Evolutionary conservation across 169 alveolate species (phyloP).

Genomic region (Miamiensis avidus): DNA sequence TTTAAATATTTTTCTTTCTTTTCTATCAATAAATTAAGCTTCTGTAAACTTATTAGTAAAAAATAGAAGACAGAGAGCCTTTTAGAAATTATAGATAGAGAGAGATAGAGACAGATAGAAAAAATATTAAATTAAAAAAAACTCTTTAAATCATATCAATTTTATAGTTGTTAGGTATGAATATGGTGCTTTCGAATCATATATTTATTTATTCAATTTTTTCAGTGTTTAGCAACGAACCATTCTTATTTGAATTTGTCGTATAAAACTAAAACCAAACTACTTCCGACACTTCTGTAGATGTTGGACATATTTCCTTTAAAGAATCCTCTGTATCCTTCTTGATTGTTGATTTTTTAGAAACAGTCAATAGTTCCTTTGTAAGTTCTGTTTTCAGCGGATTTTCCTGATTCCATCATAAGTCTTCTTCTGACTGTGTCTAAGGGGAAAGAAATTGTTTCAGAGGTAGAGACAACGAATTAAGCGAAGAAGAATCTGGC

Average conservation of each 20-base stretch:
- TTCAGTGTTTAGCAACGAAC: slow-evolving; percentile 5
- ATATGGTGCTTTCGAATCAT: too few species aligned
- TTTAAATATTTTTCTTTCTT: too few species aligned
- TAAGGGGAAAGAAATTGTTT: slow-evolving; percentile 53
- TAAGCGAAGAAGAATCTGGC: slow-evolving; percentile 55
- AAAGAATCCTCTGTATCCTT: slow-evolving; percentile 58
- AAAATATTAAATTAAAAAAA: too few species aligned
- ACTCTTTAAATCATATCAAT: too few species aligned
- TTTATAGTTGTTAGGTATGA: too few species aligned
- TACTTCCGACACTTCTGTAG: slow-evolving; percentile 50
- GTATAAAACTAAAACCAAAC: slow-evolving; percentile 46
- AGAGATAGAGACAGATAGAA: too few species aligned
- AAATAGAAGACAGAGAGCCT: too few species aligned
- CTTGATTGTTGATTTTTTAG: slow-evolving; percentile 41
- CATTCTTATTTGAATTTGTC: slow-evolving; percentile 35
- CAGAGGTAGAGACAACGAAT: slow-evolving; percentile 40
- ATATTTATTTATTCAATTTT: too few species aligned
- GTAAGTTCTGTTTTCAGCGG: background rate
- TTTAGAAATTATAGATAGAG: too few species aligned
- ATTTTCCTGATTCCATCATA: slow-evolving; percentile 63
- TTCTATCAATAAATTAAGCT: too few species aligned
- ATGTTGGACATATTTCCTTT: slow-evolving; percentile 56
- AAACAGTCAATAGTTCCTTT: slow-evolving; percentile 52
- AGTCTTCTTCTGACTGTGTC: slow-evolving; percentile 74
- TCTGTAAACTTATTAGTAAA: too few species aligned